These are phyloP conservation scores for Peronospora farinosa DNA, from an alignment of 352 stramenopile species.

Conservation along the genomic window DNA sequence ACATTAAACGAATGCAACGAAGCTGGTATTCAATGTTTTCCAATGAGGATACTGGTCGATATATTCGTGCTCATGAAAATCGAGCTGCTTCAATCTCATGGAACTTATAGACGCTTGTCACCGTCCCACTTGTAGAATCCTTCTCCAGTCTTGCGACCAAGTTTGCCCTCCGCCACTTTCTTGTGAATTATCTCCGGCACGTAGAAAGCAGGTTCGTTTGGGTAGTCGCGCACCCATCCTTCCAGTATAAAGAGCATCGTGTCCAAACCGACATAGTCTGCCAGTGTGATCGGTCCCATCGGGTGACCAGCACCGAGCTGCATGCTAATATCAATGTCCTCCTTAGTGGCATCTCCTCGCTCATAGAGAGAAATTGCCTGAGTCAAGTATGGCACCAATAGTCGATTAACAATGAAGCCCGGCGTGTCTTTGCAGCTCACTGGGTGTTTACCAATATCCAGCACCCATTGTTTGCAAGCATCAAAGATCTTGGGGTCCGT, in stretches of 20 bases:
- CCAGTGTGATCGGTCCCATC: conserved; percentile 92
- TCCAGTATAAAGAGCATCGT: conserved; percentile 94
- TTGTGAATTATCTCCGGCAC: conserved; percentile 88
- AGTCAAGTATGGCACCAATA: conserved; percentile 70
- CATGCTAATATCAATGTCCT: conserved; percentile 98
- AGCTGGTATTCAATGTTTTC: conserved; percentile 2
- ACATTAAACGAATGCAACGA: background rate
- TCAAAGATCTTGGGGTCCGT: conserved; percentile 91
- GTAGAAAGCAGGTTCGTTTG: conserved; percentile 93
- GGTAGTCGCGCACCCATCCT: conserved; percentile 94
- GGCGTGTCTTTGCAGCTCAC: conserved; percentile 94
- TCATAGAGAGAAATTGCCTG: conserved; percentile 93
- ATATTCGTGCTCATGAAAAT: conserved; percentile 7
- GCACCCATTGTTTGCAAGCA: conserved; percentile 85
- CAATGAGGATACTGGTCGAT: background rate
- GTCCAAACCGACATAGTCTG: conserved; percentile 96
- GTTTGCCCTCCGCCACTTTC: conserved; percentile 90
- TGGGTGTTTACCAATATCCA: conserved; percentile 90
- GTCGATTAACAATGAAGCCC: conserved; percentile 97
- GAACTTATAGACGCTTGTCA: conserved; percentile 65
- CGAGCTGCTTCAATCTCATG: background rate
- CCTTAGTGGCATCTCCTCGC: conserved; percentile 88
- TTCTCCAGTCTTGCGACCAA: conserved; percentile 94
- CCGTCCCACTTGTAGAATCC: conserved; percentile 94
- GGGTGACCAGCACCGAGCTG: conserved; percentile 95